Base-by-base conservation (phyloP, 2,329 filamentous ascomycete genomes). In the Xylaria sp. region DNA sequence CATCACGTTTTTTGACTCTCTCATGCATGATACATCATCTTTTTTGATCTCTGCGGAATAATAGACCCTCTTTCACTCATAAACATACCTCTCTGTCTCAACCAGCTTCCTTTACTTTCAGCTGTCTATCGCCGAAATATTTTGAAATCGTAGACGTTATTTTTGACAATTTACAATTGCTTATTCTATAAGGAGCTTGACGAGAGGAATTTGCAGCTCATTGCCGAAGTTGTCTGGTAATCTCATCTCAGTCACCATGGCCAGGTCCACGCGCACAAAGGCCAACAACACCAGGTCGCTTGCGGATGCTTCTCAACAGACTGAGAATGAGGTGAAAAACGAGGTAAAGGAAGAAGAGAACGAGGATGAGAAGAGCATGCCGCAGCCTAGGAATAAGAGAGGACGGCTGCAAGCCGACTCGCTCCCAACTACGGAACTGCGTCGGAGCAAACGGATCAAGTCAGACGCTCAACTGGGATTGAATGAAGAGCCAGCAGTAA, bases 391-490 rank as follows among this genome's bases (percentile, higher is more conserved):
- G 10, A n/a, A 47, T 10, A 62, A 63, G 60, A 59, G 63, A 67
- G 56, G 39, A 8, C 42, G 3, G 1, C 18, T 51, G 2, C 13
- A 6, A 19, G 13, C 49, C 1, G 52, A 52, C 13, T 46, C 37
- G 4, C 16, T 48, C 2, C 18, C 49, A 1, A 35, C 48, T 2
- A 13, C 39, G 30, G 56, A 60, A 30, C 55, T 53, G 16, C 55
- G 60, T 30, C 57, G 62, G 18, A 62, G 58, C 53, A 62, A 64
- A 52, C 57, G 63, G 18, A 23, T 57, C 16, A 62, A 13, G 18
- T 2, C 16, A 3, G 55, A 30, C 23, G 2, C 23, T 2, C 51
- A 46, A 6, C 13, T 49, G 16, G 9, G 37, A 16, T 52, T 18
- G 52, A 59, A 52, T 34, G 8, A 51, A 4, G 53, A 23, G 16